Conservation (phyloP, 345 rosid genomes). For the Chamaenerion angustifolium region DNA sequence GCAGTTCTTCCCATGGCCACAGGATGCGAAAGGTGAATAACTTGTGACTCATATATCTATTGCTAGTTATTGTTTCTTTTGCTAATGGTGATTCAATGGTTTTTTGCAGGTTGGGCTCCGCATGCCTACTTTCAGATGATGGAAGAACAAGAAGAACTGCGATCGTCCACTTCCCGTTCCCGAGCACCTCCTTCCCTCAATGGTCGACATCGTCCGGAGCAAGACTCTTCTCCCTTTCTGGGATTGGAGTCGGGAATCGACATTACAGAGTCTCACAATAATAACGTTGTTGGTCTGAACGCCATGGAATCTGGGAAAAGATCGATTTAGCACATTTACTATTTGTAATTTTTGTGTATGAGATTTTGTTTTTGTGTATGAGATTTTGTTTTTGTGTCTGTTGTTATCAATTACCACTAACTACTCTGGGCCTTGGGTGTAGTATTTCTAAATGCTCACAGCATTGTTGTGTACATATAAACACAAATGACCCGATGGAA, state of each 20-base stretch:
- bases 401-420: no score
- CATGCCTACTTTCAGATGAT: slow-evolving; percentile 6
- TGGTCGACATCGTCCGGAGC: no score
- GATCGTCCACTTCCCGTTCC: no score
- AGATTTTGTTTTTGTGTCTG: no score
- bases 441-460: no score
- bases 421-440: no score
- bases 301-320: slow-evolving; percentile 8
- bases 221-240: neutral
- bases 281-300: neutral
- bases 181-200: no score
- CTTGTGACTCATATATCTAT: neutral
- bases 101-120: slow-evolving; percentile 8
- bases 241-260: slow-evolving; percentile 1
- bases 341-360: neutral
- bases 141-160: slow-evolving; percentile 1
- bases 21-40: slow-evolving; percentile 1
- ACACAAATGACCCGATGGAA: no score
- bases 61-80: neutral
- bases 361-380: no score
- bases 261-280: neutral
- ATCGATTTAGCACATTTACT: neutral
- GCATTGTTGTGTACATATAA: no score
- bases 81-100: neutral
- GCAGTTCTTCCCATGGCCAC: slow-evolving; percentile 10